phyloP scores from a whole-genome alignment of 2,329 filamentous ascomycete species.

The Penicillium sp. region DNA sequence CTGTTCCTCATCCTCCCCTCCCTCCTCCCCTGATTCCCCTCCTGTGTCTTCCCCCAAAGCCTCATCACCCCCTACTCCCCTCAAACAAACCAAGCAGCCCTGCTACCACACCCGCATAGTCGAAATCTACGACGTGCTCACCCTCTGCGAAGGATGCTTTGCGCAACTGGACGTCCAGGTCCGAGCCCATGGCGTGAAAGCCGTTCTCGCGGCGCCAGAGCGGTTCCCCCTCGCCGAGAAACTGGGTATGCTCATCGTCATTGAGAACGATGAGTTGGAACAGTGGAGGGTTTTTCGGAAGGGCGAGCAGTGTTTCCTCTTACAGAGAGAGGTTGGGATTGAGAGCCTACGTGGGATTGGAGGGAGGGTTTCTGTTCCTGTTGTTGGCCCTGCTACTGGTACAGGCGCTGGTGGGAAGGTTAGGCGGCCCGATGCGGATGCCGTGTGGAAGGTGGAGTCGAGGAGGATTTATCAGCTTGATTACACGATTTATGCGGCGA shows the following conservation, averaged over 20 bases:
- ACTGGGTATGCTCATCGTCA: conserved; percentile 1
- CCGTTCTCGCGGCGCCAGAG: not conserved
- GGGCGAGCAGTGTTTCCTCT: not conserved
- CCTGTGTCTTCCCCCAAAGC: not conserved
- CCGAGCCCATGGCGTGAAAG: not conserved
- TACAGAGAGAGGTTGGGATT: not conserved
- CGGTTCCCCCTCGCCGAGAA: not conserved
- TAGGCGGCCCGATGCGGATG: not conserved
- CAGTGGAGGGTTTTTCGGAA: conserved; percentile 3
- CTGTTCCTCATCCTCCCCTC: no score
- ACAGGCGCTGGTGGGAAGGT: not conserved
- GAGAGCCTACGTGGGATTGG: not conserved
- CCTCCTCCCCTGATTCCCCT: not conserved
- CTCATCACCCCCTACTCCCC: not conserved
- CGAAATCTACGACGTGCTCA: not conserved
- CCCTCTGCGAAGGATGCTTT: not conserved
- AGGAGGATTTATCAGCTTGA: not conserved
- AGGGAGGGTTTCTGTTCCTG: not conserved
- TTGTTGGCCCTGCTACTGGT: not conserved
- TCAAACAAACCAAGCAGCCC: not conserved
- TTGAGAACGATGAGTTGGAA: not conserved
- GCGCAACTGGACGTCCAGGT: not conserved
- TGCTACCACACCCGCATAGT: not conserved
- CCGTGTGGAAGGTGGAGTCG: not conserved
- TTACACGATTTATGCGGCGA: not conserved